These are phyloP conservation scores for Phanerochaete sordida DNA, from an alignment of 768 basidiomycete species.

Conservation along the genomic window DNA sequence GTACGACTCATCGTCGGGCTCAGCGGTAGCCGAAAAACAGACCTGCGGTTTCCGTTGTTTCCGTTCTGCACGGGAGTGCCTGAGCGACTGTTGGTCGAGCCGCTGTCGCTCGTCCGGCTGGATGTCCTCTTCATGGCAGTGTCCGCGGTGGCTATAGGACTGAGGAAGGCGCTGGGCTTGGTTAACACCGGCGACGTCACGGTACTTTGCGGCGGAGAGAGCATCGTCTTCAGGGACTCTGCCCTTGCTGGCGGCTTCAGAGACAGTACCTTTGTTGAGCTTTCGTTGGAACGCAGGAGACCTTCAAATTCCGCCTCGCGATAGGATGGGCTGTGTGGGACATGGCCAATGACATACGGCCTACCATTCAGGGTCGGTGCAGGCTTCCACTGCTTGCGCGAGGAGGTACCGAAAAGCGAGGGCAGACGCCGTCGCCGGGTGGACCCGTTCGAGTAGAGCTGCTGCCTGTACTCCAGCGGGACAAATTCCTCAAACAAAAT, in stretches of 20 bases:
- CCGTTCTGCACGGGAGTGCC: constrained; percentile 4
- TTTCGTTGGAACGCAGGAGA: constrained; percentile 53
- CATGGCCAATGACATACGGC: constrained; percentile 62
- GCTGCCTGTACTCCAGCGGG: constrained; percentile 80
- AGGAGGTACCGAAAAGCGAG: constrained; percentile 56
- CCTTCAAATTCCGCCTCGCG: constrained; percentile 81
- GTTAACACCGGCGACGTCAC: constrained; percentile 3
- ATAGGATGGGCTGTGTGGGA: constrained; percentile 47
- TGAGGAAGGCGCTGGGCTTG: constrained; percentile 2
- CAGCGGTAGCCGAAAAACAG: constrained; percentile 56
- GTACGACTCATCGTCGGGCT: constrained; percentile 50
- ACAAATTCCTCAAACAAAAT: constrained; percentile 94
- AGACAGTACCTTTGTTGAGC: constrained; percentile 37
- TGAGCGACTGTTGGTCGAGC: neutral
- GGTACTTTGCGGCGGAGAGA: constrained; percentile 6
- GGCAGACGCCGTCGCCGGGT: constrained; percentile 59
- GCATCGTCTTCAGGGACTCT: constrained; percentile 26
- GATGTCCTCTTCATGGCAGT: neutral
- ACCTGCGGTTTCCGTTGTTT: constrained; percentile 28
- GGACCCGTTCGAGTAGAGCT: constrained; percentile 54
- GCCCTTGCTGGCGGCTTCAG: constrained; percentile 18
- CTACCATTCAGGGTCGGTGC: constrained; percentile 80
- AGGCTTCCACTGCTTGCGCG: constrained; percentile 68
- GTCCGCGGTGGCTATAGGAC: neutral
- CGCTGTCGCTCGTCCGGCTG: constrained; percentile 7